Conservation (phyloP, 768 basidiomycete genomes). For the Lactifluus piperatus region DNA sequence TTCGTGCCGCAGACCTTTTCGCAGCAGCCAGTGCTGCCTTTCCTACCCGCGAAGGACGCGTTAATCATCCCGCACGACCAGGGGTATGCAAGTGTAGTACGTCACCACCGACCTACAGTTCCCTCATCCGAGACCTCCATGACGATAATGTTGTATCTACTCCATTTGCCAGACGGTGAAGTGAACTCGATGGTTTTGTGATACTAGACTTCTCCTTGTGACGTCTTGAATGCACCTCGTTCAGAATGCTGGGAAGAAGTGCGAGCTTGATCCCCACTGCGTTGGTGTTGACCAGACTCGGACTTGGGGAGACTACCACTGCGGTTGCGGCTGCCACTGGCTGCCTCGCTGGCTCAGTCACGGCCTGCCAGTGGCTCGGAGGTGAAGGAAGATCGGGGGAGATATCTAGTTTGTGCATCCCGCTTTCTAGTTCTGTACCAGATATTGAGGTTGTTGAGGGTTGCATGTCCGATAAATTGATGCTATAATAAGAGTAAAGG, state of each 20-base stretch:
- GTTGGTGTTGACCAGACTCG: not conserved
- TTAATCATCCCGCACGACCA: too few species aligned
- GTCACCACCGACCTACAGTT: too few species aligned
- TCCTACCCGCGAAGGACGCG: too few species aligned
- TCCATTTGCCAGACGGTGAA: slow-evolving; percentile 22
- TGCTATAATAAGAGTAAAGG: not conserved
- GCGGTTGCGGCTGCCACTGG: too few species aligned
- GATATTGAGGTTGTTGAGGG: not conserved
- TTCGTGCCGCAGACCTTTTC: too few species aligned
- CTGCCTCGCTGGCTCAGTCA: too few species aligned
- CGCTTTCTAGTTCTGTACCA: not conserved
- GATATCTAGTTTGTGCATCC: not conserved
- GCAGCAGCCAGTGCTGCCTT: too few species aligned
- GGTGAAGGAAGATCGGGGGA: not conserved
- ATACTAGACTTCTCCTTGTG: slow-evolving; percentile 58
- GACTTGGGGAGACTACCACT: not conserved
- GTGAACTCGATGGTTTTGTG: slow-evolving; percentile 59
- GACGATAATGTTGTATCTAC: slow-evolving; percentile 51
- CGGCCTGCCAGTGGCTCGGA: not conserved
- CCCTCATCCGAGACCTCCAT: too few species aligned
- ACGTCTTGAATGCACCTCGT: not conserved
- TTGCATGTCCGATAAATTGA: not conserved
- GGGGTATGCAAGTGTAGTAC: too few species aligned
- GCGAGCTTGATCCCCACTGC: not conserved
- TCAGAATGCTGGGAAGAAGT: not conserved